Base-by-base conservation (phyloP, 768 basidiomycete species). In the Suillus luteus region DNA sequence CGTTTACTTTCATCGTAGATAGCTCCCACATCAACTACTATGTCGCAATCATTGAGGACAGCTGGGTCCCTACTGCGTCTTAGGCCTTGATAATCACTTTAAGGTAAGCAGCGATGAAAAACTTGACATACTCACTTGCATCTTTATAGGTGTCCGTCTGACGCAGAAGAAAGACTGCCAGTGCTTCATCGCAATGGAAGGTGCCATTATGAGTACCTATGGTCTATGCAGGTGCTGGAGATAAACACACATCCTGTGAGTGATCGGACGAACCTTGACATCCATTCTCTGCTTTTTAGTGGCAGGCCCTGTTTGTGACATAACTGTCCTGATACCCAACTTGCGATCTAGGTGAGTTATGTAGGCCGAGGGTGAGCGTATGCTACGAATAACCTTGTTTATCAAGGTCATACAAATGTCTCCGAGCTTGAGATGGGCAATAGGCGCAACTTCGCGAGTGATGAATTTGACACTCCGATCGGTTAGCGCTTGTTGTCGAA, bases 131-230 rank as follows among this genome's bases (percentile, higher is more conserved):
- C 80, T 62, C 67, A 92, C 94, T 86, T 70, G 95, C 89, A 73
- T 87, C 83, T 44, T 82, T 85, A 77, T 92, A 99, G 10, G 84
- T 78, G 19, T 83, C 76, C 2, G 95, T 96, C 69, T 86, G 86
- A 57, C 87, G 87, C 37, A 99, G 82, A 66, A 99, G 83, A 75
- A 90, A 95, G 19, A 96, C 92, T 0, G 96, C 97, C 38, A 99
- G 84, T 0, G 95, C 95, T 78, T 99, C 96, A 70, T 99, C 96
- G 75, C 94, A 96, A 71, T 99, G 96, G 74, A 98, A 98, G 0
- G 94, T 94, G 19, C 96, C 96, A 64, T 91, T 93, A 76, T 98
- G 95, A 1, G 96, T 97, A 40, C 95, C 95, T 70, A 98, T 96
- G 46, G 87, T 77, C 92, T 94, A 59, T 31, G n/a, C 51, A 41